Evolutionary conservation across 306 rosid genomes (phyloP).

Genomic region (Mimosa pudica): DNA sequence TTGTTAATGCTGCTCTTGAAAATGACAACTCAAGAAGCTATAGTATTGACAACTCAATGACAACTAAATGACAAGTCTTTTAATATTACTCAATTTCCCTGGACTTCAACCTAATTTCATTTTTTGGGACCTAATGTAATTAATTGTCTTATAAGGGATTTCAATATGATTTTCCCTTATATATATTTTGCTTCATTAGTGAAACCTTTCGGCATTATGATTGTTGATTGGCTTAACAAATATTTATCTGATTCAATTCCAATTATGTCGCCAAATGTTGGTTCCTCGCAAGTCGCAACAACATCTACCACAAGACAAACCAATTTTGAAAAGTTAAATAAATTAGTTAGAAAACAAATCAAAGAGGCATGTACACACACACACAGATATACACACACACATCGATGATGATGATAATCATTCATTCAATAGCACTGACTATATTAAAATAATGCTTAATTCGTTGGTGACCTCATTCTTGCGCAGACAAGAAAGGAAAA

Average conservation of each 20-base stretch:
- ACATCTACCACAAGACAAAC: conserved; percentile 37
- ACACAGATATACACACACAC: background rate
- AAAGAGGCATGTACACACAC: background rate
- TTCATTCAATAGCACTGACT: conserved; percentile 38
- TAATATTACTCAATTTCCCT: too few species aligned
- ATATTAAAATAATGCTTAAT: conserved; percentile 28
- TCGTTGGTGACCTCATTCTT: conserved; percentile 41
- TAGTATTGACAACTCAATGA: too few species aligned
- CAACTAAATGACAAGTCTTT: too few species aligned
- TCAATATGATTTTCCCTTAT: too few species aligned
- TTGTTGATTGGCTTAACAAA: conserved; percentile 49
- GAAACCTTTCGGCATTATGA: conserved; percentile 37
- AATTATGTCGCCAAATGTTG: conserved; percentile 30
- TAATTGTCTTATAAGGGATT: too few species aligned
- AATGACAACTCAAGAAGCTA: too few species aligned
- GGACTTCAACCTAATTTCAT: too few species aligned
- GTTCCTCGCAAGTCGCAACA: conserved; percentile 45
- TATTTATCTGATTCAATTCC: conserved; percentile 19
- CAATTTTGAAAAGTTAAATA: conserved; percentile 17
- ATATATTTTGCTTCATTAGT: too few species aligned
- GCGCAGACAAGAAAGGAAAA: background rate
- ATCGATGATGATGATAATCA: background rate
- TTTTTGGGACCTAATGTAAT: too few species aligned
- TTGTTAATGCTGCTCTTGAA: too few species aligned
- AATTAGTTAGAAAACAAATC: background rate